These are phyloP conservation scores for Venturia nashicola DNA, from an alignment of 2,329 filamentous ascomycete species.

Conservation along the genomic window DNA sequence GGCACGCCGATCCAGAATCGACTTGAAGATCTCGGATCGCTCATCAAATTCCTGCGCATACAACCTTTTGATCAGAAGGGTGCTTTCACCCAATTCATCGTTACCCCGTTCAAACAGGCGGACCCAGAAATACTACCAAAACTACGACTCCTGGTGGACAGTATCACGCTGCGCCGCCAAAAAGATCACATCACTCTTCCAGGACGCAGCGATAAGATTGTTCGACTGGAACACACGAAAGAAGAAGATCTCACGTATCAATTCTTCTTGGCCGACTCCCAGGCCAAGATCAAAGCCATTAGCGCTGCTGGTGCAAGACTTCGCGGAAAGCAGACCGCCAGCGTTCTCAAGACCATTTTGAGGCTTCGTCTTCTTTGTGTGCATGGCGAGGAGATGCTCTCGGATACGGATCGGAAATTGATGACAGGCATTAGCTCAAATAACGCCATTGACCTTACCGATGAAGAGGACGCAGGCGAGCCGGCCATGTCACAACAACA, in stretches of 20 bases:
- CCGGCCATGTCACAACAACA: constrained; percentile 50
- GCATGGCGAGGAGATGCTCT: constrained; percentile 84
- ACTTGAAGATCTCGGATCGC: constrained; percentile 74
- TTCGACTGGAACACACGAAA: constrained; percentile 61
- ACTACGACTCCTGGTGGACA: constrained; percentile 79
- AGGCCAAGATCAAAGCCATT: constrained; percentile 67
- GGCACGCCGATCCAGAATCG: constrained; percentile 93
- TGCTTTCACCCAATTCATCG: constrained; percentile 68
- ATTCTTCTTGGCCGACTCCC: constrained; percentile 70
- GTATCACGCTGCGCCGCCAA: constrained; percentile 80
- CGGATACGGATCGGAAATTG: constrained; percentile 66
- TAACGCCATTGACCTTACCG: constrained; percentile 80
- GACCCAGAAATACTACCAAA: constrained; percentile 76
- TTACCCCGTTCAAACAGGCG: constrained; percentile 75
- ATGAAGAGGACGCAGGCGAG: constrained; percentile 51
- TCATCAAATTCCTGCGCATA: constrained; percentile 71
- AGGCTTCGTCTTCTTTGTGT: constrained; percentile 83
- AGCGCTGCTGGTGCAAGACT: constrained; percentile 53
- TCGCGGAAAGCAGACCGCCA: constrained; percentile 80
- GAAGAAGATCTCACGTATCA: constrained; percentile 72
- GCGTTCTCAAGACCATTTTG: constrained; percentile 87
- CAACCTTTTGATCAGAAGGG: constrained; percentile 70
- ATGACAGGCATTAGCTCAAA: constrained; percentile 72
- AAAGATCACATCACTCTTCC: constrained; percentile 87
- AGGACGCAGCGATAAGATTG: constrained; percentile 56